Conservation (phyloP, 192 early-diverging fungal species). For the Cladochytrium replicatum region DNA sequence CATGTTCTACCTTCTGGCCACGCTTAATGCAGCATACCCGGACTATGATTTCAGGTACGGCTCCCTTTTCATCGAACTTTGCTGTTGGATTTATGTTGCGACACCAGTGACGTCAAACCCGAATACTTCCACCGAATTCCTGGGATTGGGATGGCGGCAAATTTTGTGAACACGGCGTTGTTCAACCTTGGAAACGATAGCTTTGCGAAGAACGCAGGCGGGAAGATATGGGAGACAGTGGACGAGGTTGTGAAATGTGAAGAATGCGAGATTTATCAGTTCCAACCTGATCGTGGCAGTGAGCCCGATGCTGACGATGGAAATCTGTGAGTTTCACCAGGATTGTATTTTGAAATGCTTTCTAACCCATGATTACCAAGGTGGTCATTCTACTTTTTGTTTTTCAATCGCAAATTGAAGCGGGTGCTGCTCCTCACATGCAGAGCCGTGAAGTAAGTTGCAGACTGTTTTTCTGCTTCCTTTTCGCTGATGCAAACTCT, state of each 20-base stretch:
- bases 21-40: slow-evolving; percentile 90
- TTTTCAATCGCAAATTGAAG: slow-evolving; percentile 85
- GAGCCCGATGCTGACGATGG: slow-evolving; percentile 90
- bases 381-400: slow-evolving; percentile 97
- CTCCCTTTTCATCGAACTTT: too few species aligned
- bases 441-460: slow-evolving; percentile 76
- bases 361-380: slow-evolving; percentile 27
- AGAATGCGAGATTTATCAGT: slow-evolving; percentile 86
- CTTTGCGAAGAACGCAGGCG: slow-evolving; percentile 44
- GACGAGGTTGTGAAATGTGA: slow-evolving; percentile 74
- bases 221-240: slow-evolving; percentile 74
- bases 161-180: slow-evolving; percentile 74
- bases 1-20: slow-evolving; percentile 89
- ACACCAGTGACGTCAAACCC: slow-evolving; percentile 61
- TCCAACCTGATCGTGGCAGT: slow-evolving; percentile 72
- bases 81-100: neutral
- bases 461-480: too few species aligned
- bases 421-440: slow-evolving; percentile 88
- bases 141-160: slow-evolving; percentile 57
- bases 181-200: slow-evolving; percentile 66
- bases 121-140: slow-evolving; percentile 73
- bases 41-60: slow-evolving; percentile 92
- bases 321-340: slow-evolving; percentile 55
- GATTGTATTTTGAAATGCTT: neutral
- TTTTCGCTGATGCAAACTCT: neutral